Evolutionary conservation across 805 yeast species (phyloP).

Genomic region (Isabelozyma heimii): DNA sequence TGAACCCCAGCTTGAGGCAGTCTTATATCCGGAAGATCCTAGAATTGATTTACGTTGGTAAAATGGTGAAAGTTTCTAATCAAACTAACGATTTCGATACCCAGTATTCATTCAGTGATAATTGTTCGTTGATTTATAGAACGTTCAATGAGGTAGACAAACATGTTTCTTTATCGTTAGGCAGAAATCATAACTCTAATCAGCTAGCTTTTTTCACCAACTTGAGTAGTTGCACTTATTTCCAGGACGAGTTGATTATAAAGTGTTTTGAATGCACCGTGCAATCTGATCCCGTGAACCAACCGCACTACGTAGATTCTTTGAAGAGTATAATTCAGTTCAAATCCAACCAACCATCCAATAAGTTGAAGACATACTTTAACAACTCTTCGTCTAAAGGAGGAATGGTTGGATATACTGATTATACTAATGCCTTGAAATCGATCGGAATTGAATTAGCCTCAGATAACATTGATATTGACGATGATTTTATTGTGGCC

Average conservation of each 20-base stretch:
- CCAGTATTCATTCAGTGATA: constrained; percentile 31
- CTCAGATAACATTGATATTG: constrained; percentile 15
- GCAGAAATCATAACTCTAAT: constrained; percentile 17
- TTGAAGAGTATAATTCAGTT: constrained; percentile 20
- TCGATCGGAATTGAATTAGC: constrained; percentile 25
- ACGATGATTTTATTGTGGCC: constrained; percentile 33
- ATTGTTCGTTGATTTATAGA: constrained; percentile 27
- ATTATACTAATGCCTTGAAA: constrained; percentile 30
- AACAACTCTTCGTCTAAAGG: constrained; percentile 24
- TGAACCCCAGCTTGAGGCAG: constrained; percentile 36
- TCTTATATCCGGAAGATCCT: constrained; percentile 51
- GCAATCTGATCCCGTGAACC: constrained; percentile 28
- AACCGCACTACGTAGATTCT: constrained; percentile 37
- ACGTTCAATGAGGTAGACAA: constrained; percentile 38
- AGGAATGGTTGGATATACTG: constrained; percentile 30
- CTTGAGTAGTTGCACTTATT: constrained; percentile 28
- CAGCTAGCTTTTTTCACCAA: constrained; percentile 24
- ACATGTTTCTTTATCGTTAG: constrained; percentile 23
- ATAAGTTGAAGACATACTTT: constrained; percentile 26
- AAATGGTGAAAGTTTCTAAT: not conserved
- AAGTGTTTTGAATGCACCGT: constrained; percentile 39
- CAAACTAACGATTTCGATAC: constrained; percentile 21
- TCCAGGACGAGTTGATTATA: constrained; percentile 39
- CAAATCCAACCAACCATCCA: constrained; percentile 10
- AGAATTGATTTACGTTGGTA: constrained; percentile 46